Evolutionary conservation across 2,329 filamentous ascomycete species (phyloP), one percentile per base, ranked within the genome.

Genomic region (Magnaporthiopsis rhizophila): DNA sequence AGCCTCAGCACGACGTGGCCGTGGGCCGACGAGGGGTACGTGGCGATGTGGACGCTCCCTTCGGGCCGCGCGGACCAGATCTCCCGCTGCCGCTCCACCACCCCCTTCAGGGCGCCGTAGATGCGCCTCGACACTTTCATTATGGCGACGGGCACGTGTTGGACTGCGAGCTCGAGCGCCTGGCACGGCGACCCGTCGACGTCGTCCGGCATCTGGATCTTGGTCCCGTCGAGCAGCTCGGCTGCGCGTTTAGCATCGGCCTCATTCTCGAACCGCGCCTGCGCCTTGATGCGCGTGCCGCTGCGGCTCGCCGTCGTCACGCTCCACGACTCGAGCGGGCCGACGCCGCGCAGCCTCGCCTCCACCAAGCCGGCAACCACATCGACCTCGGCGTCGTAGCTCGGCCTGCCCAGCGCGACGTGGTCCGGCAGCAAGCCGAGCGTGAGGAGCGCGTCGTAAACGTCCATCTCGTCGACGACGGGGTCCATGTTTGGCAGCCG

Each of bases 231-330:
- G 0, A 81, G 70, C 1, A 65, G 64, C n/a, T 59, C 64, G 2
- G 68, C 72, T 0, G 76, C 78, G 12, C 73, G 67, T 58, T 67
- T 67, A 0, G 79, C 79, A 56, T 78, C 72, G 0, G 69, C 69
- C 61, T 78, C 76, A 1, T 76, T 68, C 4, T 69, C 26, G 59
- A 81, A 83, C 2, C 70, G 69, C 1, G 75, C 79, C 18, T 70
- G 72, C 0, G 74, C 79, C 66, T 79, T 79, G 24, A 76, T 65
- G 2, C 77, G 71, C 64, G 75, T 79, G 2, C 72, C 72, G 0
- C 66, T 63, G 3, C 65, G 59, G 8, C 69, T 67, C 1, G 63
- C 64, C 1, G 65, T 68, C 6, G 71, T 68, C 5, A 71, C 65
- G 28, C 74, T 71, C 73, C 75, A 77, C 62, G 67, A 71, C 65